phyloP scores from a whole-genome alignment of 371 early-diverging fungal genomes.

The Capniomyces stellatus region DNA sequence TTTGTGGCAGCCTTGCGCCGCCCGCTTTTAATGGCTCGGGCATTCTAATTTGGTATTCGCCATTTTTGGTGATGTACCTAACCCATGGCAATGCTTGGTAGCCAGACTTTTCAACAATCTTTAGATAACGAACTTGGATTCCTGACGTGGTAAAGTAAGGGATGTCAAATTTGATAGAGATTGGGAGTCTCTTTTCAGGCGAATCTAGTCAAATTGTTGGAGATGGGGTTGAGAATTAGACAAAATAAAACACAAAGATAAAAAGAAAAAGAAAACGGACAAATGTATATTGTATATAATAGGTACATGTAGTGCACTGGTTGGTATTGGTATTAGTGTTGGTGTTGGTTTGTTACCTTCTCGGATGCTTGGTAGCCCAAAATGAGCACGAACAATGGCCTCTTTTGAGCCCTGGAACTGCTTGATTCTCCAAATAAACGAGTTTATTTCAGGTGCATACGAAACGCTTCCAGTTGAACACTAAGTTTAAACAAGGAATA shows the following conservation, averaged over 20 bases:
- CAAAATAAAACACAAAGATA: too few species aligned
- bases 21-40: conserved; percentile 25
- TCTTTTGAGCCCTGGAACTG: conserved; percentile 96
- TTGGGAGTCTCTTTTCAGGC: conserved; percentile 85
- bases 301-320: too few species aligned
- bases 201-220: conserved; percentile 39
- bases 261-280: too few species aligned
- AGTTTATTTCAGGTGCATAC: conserved; percentile 86
- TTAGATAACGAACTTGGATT: conserved; percentile 95
- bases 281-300: too few species aligned
- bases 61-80: conserved; percentile 93
- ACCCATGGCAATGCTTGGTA: conserved; percentile 98
- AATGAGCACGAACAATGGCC: conserved; percentile 86
- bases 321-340: too few species aligned
- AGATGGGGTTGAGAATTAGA: too few species aligned
- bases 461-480: conserved; percentile 72
- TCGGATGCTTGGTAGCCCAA: conserved; percentile 85
- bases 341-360: conserved; percentile 1
- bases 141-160: conserved; percentile 96
- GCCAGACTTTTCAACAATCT: conserved; percentile 95
- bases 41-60: conserved; percentile 38
- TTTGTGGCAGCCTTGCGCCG: conserved; percentile 19
- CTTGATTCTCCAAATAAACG: conserved; percentile 94
- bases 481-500: conserved; percentile 12
- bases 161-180: conserved; percentile 93